Percentiles rank a stretch among this genome's conserved stretches.
phyloP scores from a whole-genome alignment of 2,329 filamentous ascomycete species.

The Tolypocladium amazonense region DNA sequence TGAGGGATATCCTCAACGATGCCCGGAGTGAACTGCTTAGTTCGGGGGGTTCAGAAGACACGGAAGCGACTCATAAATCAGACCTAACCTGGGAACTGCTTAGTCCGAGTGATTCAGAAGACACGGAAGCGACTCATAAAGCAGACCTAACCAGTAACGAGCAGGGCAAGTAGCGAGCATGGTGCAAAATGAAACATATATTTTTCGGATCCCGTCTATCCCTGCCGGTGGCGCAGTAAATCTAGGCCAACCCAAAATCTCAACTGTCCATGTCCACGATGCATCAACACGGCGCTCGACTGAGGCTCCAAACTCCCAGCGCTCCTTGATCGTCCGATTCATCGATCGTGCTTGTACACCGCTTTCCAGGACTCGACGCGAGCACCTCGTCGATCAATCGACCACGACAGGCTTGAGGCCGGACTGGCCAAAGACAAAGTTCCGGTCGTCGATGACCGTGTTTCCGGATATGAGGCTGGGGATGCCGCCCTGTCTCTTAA shows the following conservation, averaged over 20 bases:
- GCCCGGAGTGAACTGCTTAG: too few species aligned
- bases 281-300: background rate
- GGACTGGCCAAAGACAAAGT: constrained; percentile 14
- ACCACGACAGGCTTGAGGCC: background rate
- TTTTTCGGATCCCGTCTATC: background rate
- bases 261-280: background rate
- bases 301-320: background rate
- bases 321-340: background rate
- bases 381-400: background rate
- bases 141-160: background rate
- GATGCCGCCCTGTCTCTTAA: constrained; percentile 23
- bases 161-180: background rate
- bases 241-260: constrained; percentile 4
- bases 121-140: too few species aligned
- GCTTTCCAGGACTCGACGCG: background rate
- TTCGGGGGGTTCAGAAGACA: too few species aligned
- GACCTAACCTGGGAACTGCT: too few species aligned
- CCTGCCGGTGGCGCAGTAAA: background rate
- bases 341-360: background rate
- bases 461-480: constrained; percentile 24
- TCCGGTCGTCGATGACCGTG: constrained; percentile 28
- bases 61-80: too few species aligned
- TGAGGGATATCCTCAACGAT: too few species aligned
- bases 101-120: too few species aligned
- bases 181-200: background rate